Evolutionary conservation across 1,284 basidiomycete genomes (phyloP), one percentile per base, ranked within the genome.

Genomic region (Apiotrichum domesticum): DNA sequence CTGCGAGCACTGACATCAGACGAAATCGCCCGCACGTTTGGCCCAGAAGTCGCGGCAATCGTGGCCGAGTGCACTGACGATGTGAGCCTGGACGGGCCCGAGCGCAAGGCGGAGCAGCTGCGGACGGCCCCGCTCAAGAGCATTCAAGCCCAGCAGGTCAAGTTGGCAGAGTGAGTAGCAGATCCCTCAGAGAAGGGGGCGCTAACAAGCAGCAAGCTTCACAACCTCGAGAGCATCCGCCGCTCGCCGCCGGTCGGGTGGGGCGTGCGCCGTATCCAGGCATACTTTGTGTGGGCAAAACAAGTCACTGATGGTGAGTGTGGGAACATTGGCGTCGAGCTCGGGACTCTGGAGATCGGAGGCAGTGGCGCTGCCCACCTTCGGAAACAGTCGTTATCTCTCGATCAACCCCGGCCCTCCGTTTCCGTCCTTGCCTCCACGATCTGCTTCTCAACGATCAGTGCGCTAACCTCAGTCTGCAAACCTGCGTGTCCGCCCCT

Each of bases 241-340:
- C 70, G 70, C 42, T 67, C 65, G 51, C 69, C 67, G 51, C 74
- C 68, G 0, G 72, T 75, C 7, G 75, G 75, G 15, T 77, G 77
- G 76, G 59, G 68, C 51, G 54, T 71, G 50, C 59, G 66, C 48
- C 55, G 76, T 40, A 58, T 78, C 29, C 75, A 77, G 54, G 69
- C 69, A 21, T 77, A 77, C 59, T 77, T 77, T 51, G 66, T 72
- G 46, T 79, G 77, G 77, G 72, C 73, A 1, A 77, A 77, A 51
- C 67, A 72, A 41, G 78, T 79, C 11, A 78, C 77, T 2, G 72
- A 77, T 59, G 59, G 70, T 71, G 52, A 61, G 56, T 56, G 9
- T 14, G n/a, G 35, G 29, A 29, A 29, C 29, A 29, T 29, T 29
- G 29, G 29, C 29, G 29, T 29, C 29, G 29, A 29, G 29, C 29